Base-by-base conservation (phyloP, 495 filamentous ascomycete genomes). In the Aspergillus ellipticus region DNA sequence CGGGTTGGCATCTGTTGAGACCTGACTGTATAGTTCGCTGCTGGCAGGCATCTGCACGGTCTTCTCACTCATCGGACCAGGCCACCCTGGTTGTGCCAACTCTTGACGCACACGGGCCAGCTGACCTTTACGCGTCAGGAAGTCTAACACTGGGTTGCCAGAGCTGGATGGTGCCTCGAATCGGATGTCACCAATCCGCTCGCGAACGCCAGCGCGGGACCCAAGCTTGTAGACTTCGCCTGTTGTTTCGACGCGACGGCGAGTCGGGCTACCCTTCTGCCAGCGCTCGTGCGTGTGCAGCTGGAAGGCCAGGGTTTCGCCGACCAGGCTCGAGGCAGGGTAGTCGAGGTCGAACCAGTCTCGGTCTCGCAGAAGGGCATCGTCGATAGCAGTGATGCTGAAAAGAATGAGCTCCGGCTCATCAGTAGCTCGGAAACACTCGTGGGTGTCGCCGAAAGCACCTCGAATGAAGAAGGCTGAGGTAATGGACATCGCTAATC, bases 91-190 rank as follows among this genome's bases (percentile, higher is more conserved):
- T n/a, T 22, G 21, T 9, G 49, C 0, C 21, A 39, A 15, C n/a
- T 22, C 49, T 41, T 33, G 6, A 33, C 13, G 11, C 17, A 28
- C 19, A n/a, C 10, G 13, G 17, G 49, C 13, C 13, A 15, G 28
- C 11, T 33, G 19, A 2, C 49, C 49, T 9, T 52, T 33, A 0
- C 49, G 49, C 8, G 21, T 22, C 16, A 52, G 33, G 21, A 52
- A 52, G 26, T 52, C 49, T 3, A 52, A n/a, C 3, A 52, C 49
- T 0, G 49, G 49, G 16, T 52, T 52, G 13, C 17, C 31, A n/a
- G 17, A 3, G 29, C 1, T 24, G 9, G 33, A 33, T 6, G 22
- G 17, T 1, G 6, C 31, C 35, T 52, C 29, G 20, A 52, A n/a
- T 21, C 28, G 24, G 13, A 52, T 33, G 3, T 39, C 17, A 0